Base-by-base conservation (phyloP, 257 asterid genomes). In the Henckelia pumila region DNA sequence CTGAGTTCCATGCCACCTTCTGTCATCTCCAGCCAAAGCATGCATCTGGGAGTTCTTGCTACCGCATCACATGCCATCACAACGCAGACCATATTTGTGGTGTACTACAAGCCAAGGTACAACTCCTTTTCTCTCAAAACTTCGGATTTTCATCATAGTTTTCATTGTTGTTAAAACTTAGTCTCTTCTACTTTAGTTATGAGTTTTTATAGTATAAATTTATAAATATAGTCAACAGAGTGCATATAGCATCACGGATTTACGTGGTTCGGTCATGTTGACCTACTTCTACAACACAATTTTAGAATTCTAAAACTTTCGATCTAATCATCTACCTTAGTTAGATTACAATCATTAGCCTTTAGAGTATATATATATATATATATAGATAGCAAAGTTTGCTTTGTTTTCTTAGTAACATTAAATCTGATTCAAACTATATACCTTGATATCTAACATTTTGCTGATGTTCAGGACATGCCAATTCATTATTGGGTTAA, bases 21-120 rank as follows among this genome's bases (percentile, higher is more conserved):
- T 9, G 94, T 90, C 61, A 84, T 90, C 50, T 89, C 97, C 70
- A 85, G 97, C 80, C 94, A 88, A 77, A 84, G 94, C 81, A 90
- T 90, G 97, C 97, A 88, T 77, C 87, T 87, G 64, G 97, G 97
- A 10, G 95, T 90, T 66, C 94, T 90, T 63, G 95, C 95, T 2
- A 85, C 97, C 30, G 97, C 94, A 10, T 88, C 87, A 21, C 97
- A 90, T 75, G 88, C 97, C 65, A 78, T 86, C 61, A 86, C 77
- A 53, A 84, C 95, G 0, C 82, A 84, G 22, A 85, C 95, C 52
- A 78, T 56, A 20, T 90, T 90, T 60, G 77, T 82, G 47, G 94
- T 90, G 26, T 88, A 75, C 70, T 90, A 88, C 84, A 87, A 90
- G 81, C 97, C 97, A 64, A 78, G 97, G 97, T 88, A 76, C 47